A percentile compares a stretch with the other conserved stretches of the same genome.
Conservation (phyloP, 352 stramenopile genomes). For the Phytophthora kernoviae region DNA sequence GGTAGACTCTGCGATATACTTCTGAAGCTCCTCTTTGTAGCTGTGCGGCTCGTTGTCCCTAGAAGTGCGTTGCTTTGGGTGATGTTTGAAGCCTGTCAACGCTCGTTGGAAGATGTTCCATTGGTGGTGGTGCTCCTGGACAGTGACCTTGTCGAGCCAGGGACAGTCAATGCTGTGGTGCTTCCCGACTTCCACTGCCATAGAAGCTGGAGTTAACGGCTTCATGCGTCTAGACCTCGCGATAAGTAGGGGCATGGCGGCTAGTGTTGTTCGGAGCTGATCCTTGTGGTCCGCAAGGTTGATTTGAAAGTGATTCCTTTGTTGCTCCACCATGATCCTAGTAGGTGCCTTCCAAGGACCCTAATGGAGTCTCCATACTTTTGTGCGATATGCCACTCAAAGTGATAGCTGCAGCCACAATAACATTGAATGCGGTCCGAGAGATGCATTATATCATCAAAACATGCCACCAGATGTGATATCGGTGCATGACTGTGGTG, state of each 20-base stretch:
- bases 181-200: neutral
- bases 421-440: too few relatives aligned
- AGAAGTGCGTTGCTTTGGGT: neutral
- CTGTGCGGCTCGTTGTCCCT: neutral
- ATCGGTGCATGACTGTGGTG: too few relatives aligned
- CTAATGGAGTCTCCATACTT: too few relatives aligned
- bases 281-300: constrained; percentile 2
- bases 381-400: too few relatives aligned
- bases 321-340: too few relatives aligned
- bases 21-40: constrained; percentile 20
- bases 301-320: constrained; percentile 30
- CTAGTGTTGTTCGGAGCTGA: neutral
- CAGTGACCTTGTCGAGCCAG: constrained; percentile 23
- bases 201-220: constrained; percentile 5
- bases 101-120: constrained; percentile 3
- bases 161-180: neutral
- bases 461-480: too few relatives aligned
- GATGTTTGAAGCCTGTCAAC: neutral
- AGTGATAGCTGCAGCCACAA: too few relatives aligned
- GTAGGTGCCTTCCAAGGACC: too few relatives aligned
- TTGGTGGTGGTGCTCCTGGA: neutral
- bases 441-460: too few relatives aligned
- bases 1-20: constrained; percentile 19
- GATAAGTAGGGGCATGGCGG: constrained; percentile 17
- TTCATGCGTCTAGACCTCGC: constrained; percentile 14